phyloP scores from a whole-genome alignment of 495 filamentous ascomycete genomes.

The Podospora conica region DNA sequence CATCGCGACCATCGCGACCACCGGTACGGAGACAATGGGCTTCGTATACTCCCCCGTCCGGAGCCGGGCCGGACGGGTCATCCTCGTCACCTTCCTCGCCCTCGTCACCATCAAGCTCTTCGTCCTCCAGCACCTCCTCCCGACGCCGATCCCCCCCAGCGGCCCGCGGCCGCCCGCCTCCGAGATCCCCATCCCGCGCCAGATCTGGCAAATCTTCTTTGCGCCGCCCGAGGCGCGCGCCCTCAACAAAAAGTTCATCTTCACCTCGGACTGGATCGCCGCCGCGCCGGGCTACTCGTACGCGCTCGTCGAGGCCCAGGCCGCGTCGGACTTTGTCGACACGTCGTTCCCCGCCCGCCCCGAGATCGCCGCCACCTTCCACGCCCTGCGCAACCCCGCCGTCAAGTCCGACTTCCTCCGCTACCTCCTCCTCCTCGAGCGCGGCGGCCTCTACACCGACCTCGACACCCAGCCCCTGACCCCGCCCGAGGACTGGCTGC shows the following conservation, averaged over 20 bases:
- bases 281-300: constrained; percentile 2
- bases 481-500: constrained; percentile 1
- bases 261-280: background rate
- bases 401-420: constrained; percentile 6
- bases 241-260: background rate
- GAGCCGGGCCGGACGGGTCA: too few species aligned
- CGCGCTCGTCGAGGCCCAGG: background rate
- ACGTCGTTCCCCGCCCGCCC: background rate
- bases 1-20: too few species aligned
- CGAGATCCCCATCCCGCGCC: constrained; percentile 2
- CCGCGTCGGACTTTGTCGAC: background rate
- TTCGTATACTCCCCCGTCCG: too few species aligned
- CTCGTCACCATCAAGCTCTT: too few species aligned
- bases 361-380: constrained; percentile 1
- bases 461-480: background rate
- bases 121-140: too few species aligned
- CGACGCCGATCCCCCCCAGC: too few species aligned
- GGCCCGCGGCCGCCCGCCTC: background rate
- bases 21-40: too few species aligned
- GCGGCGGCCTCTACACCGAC: constrained; percentile 9
- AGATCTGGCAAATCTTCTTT: constrained; percentile 11
- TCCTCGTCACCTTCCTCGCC: too few species aligned
- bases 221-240: background rate
- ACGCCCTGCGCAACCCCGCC: background rate
- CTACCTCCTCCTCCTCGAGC: constrained; percentile 1